phyloP scores from a whole-genome alignment of 1,284 basidiomycete species.

The Sporisorium reilianum region DNA sequence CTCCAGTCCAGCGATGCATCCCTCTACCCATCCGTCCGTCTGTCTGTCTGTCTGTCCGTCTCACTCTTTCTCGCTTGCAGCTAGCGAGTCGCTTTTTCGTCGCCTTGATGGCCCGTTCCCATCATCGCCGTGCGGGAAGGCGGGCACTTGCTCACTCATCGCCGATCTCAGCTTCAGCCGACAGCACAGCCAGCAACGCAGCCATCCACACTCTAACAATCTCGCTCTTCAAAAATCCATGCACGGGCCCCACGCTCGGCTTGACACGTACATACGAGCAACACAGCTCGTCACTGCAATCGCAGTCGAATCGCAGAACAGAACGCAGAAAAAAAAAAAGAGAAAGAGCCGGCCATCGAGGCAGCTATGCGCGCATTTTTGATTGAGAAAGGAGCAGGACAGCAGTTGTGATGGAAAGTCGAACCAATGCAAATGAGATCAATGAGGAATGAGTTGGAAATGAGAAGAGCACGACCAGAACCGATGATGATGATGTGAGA shows the following conservation, averaged over 20 bases:
- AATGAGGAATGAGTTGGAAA: conserved; percentile 5
- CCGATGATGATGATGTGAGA: background rate
- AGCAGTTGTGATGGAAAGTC: background rate
- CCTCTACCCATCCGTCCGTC: background rate
- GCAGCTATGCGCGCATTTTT: conserved; percentile 12
- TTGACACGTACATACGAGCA: background rate
- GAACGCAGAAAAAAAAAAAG: too few species aligned
- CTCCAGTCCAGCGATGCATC: background rate
- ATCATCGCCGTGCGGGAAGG: too few species aligned
- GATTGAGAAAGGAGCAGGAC: background rate
- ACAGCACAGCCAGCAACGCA: background rate
- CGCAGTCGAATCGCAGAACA: too few species aligned
- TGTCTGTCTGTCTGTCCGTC: background rate
- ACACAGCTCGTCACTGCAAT: too few species aligned
- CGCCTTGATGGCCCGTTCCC: background rate
- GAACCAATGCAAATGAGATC: conserved; percentile 25
- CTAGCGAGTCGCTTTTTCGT: background rate
- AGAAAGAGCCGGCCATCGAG: conserved; percentile 20
- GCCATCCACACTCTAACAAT: background rate
- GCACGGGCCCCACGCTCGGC: background rate
- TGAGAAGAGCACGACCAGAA: background rate
- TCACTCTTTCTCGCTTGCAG: background rate
- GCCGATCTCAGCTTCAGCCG: background rate
- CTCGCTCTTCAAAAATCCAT: background rate
- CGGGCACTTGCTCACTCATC: too few species aligned